These are phyloP conservation scores for Phylloporus sp. DNA, from an alignment of 768 basidiomycete genomes.

Conservation along the genomic window DNA sequence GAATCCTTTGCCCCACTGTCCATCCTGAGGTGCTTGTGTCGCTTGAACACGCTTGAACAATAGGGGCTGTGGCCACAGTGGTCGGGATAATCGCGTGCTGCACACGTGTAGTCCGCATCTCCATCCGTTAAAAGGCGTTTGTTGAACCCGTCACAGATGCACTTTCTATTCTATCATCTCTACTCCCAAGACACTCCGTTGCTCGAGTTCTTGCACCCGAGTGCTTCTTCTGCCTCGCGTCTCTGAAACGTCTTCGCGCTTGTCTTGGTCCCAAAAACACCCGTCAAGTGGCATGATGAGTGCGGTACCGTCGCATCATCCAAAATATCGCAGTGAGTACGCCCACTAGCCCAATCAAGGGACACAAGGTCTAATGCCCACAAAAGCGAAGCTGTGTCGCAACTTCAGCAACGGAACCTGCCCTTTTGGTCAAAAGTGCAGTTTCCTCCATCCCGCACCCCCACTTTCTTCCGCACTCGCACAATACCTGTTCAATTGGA, in stretches of 20 bases:
- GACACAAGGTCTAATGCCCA: background rate
- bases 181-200: constrained; percentile 1
- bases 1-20: constrained; percentile 12
- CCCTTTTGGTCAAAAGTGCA: constrained; percentile 37
- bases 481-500: constrained; percentile 16
- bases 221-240: background rate
- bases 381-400: constrained; percentile 36
- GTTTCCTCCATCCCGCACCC: constrained; percentile 33
- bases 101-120: constrained; percentile 32
- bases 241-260: background rate
- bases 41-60: constrained; percentile 15
- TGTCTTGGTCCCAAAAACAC: constrained; percentile 2
- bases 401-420: constrained; percentile 35
- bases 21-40: background rate
- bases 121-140: constrained; percentile 28
- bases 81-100: constrained; percentile 30
- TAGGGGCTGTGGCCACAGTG: constrained; percentile 6
- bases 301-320: constrained; percentile 12
- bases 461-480: constrained; percentile 15
- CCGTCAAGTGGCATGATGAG: constrained; percentile 6
- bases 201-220: background rate
- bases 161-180: constrained; percentile 11
- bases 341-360: background rate
- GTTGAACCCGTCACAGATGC: constrained; percentile 20
- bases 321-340: constrained; percentile 32